These are phyloP conservation scores for Mycena sp. DNA, from an alignment of 1,284 basidiomycete species.

Conservation along the genomic window DNA sequence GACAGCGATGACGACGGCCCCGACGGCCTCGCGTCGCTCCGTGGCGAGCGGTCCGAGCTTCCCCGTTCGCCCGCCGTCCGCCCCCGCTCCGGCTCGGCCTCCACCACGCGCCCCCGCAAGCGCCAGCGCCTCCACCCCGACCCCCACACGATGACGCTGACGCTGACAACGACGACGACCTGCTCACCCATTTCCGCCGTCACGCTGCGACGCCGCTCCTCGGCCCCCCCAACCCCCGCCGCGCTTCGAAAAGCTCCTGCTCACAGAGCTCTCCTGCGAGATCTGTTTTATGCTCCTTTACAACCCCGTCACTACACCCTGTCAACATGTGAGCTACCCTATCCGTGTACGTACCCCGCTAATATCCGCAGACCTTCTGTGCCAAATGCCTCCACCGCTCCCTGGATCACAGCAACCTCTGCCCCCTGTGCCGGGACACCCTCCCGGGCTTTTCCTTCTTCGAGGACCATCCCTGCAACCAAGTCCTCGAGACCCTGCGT, in stretches of 20 bases:
- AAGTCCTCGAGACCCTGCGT: slow-evolving; percentile 69
- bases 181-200: slow-evolving; percentile 48
- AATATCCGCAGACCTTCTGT: slow-evolving; percentile 82
- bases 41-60: slow-evolving; percentile 6
- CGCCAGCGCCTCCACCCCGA: slow-evolving; percentile 39
- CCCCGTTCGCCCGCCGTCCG: slow-evolving; percentile 18
- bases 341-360: slow-evolving; percentile 3
- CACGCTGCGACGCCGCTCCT: slow-evolving; percentile 24
- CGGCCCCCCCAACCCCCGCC: slow-evolving; percentile 38
- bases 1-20: slow-evolving; percentile 34
- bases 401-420: slow-evolving; percentile 84
- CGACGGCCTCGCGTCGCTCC: not conserved
- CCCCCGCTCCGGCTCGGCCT: slow-evolving; percentile 15
- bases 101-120: slow-evolving; percentile 40
- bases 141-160: slow-evolving; percentile 11
- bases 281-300: slow-evolving; percentile 89
- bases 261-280: slow-evolving; percentile 85
- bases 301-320: slow-evolving; percentile 91
- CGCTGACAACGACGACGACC: slow-evolving; percentile 42
- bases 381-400: slow-evolving; percentile 88
- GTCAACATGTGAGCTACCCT: slow-evolving; percentile 81
- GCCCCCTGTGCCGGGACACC: slow-evolving; percentile 86
- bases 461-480: slow-evolving; percentile 80
- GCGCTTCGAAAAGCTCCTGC: slow-evolving; percentile 75
- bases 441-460: slow-evolving; percentile 85